Percentiles rank a stretch among this genome's conserved stretches.
Evolutionary conservation across 192 early-diverging fungal genomes (phyloP).

Genomic region (Entomortierella chlamydospora): DNA sequence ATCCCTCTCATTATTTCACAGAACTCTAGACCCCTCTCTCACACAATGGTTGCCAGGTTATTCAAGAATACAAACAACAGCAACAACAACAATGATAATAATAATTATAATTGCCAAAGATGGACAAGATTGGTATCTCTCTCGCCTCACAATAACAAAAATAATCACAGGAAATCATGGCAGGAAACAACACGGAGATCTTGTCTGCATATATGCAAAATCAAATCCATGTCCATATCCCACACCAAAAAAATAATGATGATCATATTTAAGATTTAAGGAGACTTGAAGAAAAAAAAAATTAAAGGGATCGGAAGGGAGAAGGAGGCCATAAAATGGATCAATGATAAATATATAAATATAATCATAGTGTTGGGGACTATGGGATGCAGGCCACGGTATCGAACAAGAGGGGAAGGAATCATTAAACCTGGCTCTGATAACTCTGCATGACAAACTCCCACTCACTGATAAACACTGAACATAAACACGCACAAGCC

Average conservation of each 20-base stretch:
- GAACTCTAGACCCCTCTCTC: slow-evolving; percentile 1
- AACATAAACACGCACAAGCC: not conserved
- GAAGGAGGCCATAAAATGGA: slow-evolving; percentile 3
- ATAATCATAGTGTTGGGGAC: no score
- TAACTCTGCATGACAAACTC: not conserved
- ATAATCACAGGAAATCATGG: not conserved
- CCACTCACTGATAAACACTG: not conserved
- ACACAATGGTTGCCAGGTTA: not conserved
- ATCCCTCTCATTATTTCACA: not conserved
- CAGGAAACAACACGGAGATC: slow-evolving; percentile 17
- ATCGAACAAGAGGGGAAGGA: not conserved
- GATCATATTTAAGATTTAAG: not conserved
- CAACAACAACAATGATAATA: no score
- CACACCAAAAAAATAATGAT: not conserved
- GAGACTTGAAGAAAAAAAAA: slow-evolving; percentile 15
- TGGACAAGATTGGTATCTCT: not conserved
- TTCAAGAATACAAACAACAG: not conserved
- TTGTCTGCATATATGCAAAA: not conserved
- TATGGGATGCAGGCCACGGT: not conserved
- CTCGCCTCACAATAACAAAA: no score
- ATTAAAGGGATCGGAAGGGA: slow-evolving; percentile 19
- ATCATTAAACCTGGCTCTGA: not conserved
- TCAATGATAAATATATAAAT: not conserved
- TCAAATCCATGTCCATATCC: not conserved
- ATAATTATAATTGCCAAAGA: not conserved